phyloP scores from a whole-genome alignment of 352 stramenopile species.

The Globisporangium alternatum region DNA sequence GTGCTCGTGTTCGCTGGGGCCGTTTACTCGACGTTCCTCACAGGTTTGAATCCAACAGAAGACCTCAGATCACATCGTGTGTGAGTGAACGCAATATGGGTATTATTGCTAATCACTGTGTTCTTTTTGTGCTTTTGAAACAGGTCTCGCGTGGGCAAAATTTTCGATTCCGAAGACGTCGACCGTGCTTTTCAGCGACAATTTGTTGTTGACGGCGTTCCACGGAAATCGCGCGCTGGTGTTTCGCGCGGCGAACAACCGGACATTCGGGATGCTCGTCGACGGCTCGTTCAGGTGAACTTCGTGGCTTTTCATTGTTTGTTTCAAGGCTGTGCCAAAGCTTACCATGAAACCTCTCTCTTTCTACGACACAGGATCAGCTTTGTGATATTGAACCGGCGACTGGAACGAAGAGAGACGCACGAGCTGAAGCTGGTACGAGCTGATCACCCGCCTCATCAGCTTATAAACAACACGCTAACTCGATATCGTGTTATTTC shows the following conservation, averaged over 20 bases:
- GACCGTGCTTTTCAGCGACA: slow-evolving; percentile 48
- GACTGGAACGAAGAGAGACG: slow-evolving; percentile 38
- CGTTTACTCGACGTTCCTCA: slow-evolving; percentile 48
- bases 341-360: too few relatives aligned
- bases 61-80: too few relatives aligned
- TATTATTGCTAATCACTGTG: neutral
- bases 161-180: slow-evolving; percentile 58
- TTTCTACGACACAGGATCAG: slow-evolving; percentile 29
- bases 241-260: slow-evolving; percentile 60
- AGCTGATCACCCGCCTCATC: neutral
- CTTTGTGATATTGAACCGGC: slow-evolving; percentile 47
- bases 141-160: slow-evolving; percentile 61
- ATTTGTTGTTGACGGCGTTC: slow-evolving; percentile 44
- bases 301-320: neutral
- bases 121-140: neutral
- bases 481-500: neutral
- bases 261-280: slow-evolving; percentile 44
- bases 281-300: slow-evolving; percentile 53
- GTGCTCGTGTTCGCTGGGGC: slow-evolving; percentile 40
- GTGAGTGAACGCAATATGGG: neutral
- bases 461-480: neutral
- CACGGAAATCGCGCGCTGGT: slow-evolving; percentile 52
- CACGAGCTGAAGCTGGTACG: slow-evolving; percentile 48
- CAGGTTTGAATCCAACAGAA: slow-evolving; percentile 15
- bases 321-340: neutral